Conservation (phyloP, 352 stramenopile species). For the Phytophthora sansomeana region DNA sequence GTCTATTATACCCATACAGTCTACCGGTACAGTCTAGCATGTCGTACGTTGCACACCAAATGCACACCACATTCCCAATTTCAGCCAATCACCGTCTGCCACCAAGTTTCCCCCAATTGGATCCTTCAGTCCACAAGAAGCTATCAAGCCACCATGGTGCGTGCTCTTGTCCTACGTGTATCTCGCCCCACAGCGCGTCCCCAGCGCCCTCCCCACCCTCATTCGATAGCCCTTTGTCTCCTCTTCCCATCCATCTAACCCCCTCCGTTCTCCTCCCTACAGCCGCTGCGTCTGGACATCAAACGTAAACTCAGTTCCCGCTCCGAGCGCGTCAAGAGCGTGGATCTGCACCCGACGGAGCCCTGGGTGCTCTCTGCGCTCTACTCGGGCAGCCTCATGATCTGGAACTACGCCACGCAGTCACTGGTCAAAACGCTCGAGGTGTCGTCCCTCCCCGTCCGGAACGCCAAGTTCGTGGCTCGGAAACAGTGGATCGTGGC, state of each 20-base stretch:
- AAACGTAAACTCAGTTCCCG: conserved; percentile 95
- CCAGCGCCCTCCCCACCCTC: background rate
- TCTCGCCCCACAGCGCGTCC: background rate
- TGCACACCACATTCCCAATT: too few relatives aligned
- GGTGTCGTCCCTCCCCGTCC: conserved; percentile 95
- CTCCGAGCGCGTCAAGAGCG: conserved; percentile 98
- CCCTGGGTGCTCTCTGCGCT: conserved; percentile 98
- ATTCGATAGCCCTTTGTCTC: conserved; percentile 1
- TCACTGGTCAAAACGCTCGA: conserved; percentile 98
- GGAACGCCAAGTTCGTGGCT: conserved; percentile 94
- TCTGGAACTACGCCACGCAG: conserved; percentile 98
- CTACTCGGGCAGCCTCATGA: conserved; percentile 98
- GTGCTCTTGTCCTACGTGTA: conserved; percentile 4
- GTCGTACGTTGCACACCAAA: too few relatives aligned
- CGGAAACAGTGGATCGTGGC: conserved; percentile 98
- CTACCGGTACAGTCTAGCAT: too few relatives aligned
- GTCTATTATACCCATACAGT: too few relatives aligned
- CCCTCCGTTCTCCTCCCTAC: background rate
- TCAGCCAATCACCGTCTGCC: conserved; percentile 11
- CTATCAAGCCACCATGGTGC: conserved; percentile 11
- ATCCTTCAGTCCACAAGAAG: conserved; percentile 10
- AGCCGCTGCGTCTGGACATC: conserved; percentile 86
- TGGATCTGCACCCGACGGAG: conserved; percentile 98
- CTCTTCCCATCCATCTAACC: conserved; percentile 26
- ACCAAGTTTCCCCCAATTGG: background rate